A percentile compares a stretch with the other conserved stretches of the same genome.
phyloP scores from a whole-genome alignment of 192 early-diverging fungal species.

The Coemansia reversa region DNA sequence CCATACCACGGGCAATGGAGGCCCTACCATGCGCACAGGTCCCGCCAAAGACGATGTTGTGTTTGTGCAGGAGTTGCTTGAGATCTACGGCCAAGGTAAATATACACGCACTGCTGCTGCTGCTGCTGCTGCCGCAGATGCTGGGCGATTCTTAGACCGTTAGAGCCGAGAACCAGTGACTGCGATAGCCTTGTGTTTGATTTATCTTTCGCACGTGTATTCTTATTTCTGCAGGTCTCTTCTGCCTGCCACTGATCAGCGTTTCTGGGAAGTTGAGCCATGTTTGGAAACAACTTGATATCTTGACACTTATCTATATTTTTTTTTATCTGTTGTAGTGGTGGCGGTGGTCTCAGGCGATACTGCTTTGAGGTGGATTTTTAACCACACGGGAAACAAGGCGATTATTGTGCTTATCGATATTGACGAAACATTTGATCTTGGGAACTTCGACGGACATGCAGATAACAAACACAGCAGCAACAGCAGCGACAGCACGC shows the following conservation, averaged over 20 bases:
- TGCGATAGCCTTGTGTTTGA: not conserved
- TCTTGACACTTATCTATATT: not conserved
- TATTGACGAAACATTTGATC: constrained; percentile 51
- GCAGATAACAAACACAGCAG: constrained; percentile 14
- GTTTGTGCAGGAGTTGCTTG: constrained; percentile 56
- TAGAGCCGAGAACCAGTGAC: not conserved
- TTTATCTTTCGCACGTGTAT: not conserved
- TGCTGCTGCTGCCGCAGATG: not conserved
- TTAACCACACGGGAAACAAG: constrained; percentile 45
- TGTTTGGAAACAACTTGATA: not conserved
- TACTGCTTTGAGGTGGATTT: constrained; percentile 52
- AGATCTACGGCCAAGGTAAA: constrained; percentile 55
- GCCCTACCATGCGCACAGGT: constrained; percentile 39
- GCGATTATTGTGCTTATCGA: constrained; percentile 54
- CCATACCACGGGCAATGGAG: constrained; percentile 32
- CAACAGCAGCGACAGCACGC: constrained; percentile 25
- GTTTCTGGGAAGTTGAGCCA: not conserved
- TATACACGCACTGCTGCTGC: not conserved
- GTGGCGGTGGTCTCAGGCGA: constrained; percentile 54
- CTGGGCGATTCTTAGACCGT: not conserved
- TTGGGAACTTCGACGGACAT: constrained; percentile 11
- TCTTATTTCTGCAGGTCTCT: not conserved
- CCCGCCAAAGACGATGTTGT: constrained; percentile 53
- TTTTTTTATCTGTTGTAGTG: constrained; percentile 30
- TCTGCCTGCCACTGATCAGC: not conserved